Conservation (phyloP, 2,329 filamentous ascomycete genomes). For the Aspergillus ustus region DNA sequence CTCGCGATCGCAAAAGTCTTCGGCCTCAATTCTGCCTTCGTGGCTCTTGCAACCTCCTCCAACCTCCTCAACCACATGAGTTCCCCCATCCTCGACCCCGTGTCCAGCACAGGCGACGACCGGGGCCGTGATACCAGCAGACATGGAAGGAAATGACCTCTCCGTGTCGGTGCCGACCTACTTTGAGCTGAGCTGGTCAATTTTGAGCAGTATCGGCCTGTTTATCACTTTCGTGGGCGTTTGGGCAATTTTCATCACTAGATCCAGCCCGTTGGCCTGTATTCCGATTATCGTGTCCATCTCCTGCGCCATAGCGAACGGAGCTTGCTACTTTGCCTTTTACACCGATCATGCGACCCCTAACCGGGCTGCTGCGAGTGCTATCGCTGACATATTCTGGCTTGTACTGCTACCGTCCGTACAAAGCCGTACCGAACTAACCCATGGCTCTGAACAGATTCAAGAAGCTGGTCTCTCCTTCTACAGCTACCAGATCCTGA, state of each 20-base stretch:
- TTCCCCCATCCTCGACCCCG: background rate
- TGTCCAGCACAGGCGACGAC: background rate
- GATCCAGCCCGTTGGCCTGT: constrained; percentile 10
- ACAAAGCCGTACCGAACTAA: background rate
- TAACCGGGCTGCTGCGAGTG: constrained; percentile 12
- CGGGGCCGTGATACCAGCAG: background rate
- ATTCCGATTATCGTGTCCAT: constrained; percentile 13
- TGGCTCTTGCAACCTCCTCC: background rate
- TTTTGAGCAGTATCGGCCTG: constrained; percentile 16
- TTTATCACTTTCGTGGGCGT: constrained; percentile 11
- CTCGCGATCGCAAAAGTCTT: background rate
- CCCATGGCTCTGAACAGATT: background rate
- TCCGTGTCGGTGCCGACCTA: constrained; percentile 1
- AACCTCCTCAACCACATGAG: background rate
- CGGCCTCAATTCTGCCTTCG: background rate
- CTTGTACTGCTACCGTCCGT: constrained; percentile 2
- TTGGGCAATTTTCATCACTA: constrained; percentile 11
- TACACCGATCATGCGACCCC: constrained; percentile 9
- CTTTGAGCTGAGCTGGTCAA: constrained; percentile 16
- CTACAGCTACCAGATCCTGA: constrained; percentile 18
- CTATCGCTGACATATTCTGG: constrained; percentile 16
- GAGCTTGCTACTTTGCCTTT: constrained; percentile 15
- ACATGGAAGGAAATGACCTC: constrained; percentile 4
- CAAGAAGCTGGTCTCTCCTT: constrained; percentile 18
- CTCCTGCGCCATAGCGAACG: constrained; percentile 15